These are phyloP conservation scores for Pyrenophora seminiperda DNA, from an alignment of 2,329 filamentous ascomycete species.

Conservation along the genomic window DNA sequence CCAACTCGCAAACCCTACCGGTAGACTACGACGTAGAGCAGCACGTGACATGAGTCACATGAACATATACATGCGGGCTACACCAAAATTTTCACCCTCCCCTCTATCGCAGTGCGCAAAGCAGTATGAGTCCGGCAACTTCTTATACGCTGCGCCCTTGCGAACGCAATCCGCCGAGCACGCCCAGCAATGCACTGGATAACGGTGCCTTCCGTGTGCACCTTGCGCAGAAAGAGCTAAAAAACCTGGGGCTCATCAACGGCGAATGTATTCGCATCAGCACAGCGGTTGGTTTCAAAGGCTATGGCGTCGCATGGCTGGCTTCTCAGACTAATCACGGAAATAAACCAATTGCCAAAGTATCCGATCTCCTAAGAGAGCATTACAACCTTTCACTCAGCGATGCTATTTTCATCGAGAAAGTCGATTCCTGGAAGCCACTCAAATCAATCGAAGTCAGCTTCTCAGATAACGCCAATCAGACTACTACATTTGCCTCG, in stretches of 20 bases:
- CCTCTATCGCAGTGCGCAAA: background rate
- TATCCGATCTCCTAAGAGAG: conserved; percentile 73
- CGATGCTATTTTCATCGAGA: conserved; percentile 61
- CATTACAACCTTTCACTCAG: conserved; percentile 71
- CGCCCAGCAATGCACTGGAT: conserved; percentile 55
- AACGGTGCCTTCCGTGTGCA: conserved; percentile 65
- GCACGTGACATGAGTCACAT: conserved; percentile 13
- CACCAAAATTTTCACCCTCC: conserved; percentile 1
- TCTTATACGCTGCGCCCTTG: conserved; percentile 61
- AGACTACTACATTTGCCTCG: conserved; percentile 27
- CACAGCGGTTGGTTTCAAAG: conserved; percentile 51
- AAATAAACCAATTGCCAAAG: conserved; percentile 58
- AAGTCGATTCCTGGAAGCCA: conserved; percentile 46
- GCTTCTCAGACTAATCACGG: conserved; percentile 53
- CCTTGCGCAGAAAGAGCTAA: conserved; percentile 61
- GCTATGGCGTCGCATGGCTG: conserved; percentile 67
- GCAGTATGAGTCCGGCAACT: conserved; percentile 29
- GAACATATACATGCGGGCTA: background rate
- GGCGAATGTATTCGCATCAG: conserved; percentile 64
- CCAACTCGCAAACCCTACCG: background rate
- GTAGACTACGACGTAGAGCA: background rate
- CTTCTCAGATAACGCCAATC: conserved; percentile 26
- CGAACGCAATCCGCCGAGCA: conserved; percentile 52
- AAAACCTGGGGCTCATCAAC: conserved; percentile 59
- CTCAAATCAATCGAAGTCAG: conserved; percentile 39